These are phyloP conservation scores for Mortierella sp. DNA, from an alignment of 371 early-diverging fungal genomes.

Conservation along the genomic window DNA sequence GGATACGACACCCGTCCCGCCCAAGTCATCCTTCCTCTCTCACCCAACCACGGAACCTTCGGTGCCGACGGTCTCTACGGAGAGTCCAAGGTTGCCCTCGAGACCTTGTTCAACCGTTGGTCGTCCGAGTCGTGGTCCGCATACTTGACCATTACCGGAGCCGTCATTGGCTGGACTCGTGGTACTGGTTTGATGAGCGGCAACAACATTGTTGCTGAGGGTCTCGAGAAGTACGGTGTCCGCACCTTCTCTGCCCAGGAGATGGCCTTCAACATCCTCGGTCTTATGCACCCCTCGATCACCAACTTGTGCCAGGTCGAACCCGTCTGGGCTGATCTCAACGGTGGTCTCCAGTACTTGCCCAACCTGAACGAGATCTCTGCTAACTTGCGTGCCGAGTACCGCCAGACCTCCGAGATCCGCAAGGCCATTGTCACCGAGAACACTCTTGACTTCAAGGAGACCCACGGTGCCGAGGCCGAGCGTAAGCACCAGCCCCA, in stretches of 20 bases:
- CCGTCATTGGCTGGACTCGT: conserved; percentile 98
- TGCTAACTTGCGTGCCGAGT: conserved; percentile 79
- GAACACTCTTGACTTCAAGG: conserved; percentile 82
- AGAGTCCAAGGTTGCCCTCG: conserved; percentile 95
- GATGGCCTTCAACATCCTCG: conserved; percentile 96
- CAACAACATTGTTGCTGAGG: conserved; percentile 94
- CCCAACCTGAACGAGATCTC: conserved; percentile 85
- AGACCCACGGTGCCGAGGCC: conserved; percentile 80
- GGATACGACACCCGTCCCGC: conserved; percentile 92
- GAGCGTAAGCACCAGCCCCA: conserved; percentile 84
- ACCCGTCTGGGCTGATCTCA: conserved; percentile 95
- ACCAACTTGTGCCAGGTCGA: conserved; percentile 83
- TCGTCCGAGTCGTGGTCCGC: conserved; percentile 92
- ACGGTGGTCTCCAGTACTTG: conserved; percentile 92
- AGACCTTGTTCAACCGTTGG: conserved; percentile 95
- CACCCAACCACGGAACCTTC: conserved; percentile 97
- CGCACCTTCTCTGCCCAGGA: conserved; percentile 95
- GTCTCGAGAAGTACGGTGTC: conserved; percentile 91
- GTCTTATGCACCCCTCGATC: conserved; percentile 90
- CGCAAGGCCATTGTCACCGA: conserved; percentile 89
- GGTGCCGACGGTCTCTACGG: conserved; percentile 95
- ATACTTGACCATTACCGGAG: conserved; percentile 92
- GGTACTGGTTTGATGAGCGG: conserved; percentile 96
- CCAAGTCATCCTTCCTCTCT: conserved; percentile 91
- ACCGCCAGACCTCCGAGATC: conserved; percentile 88